Evolutionary conservation across 441 rosid genomes (phyloP), one percentile per base, ranked within the genome.

Genomic region (Erodium trifolium): DNA sequence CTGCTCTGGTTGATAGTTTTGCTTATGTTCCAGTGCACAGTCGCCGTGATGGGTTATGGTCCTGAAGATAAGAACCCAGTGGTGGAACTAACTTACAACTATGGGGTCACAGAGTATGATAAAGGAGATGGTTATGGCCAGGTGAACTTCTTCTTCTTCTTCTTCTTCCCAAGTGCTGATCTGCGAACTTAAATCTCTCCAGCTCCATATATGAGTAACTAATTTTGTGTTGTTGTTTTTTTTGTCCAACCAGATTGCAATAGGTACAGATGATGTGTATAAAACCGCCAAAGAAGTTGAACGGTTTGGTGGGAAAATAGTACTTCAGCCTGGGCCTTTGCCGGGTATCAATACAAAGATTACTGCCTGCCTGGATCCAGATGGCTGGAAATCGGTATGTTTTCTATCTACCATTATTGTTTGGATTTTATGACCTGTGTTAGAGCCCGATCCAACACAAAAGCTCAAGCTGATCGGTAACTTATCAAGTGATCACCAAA

Each of bases 31-130:
- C 78, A 94, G 99, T 92, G 85, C 76, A 83, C 89, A 3, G 78
- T 84, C 77, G 97, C 97, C 0, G 84, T 91, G 89, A 83, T 93
- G 96, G 99, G 92, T 47, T 93, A 91, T 65, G 99, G 97, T 68
- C 93, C 96, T 75, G 97, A 93, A 86, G 97, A 93, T 72, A 91
- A 87, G 82, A 79, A 12, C 79, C 79, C 82, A 8, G 97, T 93
- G 65, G 78, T 93, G 73, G 96, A 91, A 82, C 83, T 93, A 78
- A 93, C 97, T 43, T 88, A 90, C 83, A 91, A 89, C 81, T 91
- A 91, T 72, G 96, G 97, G 31, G 93, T 89, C 77, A 83, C 88
- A 29, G 96, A 87, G 65, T 93, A 91, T 74, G 91, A 88, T 60
- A 89, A 86, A 81, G 96, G 99, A 82, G 82, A 91, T 74, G 96